Evolutionary conservation across 257 asterid genomes (phyloP), one percentile per base, ranked within the genome.

Genomic region (Solanum neorickii): DNA sequence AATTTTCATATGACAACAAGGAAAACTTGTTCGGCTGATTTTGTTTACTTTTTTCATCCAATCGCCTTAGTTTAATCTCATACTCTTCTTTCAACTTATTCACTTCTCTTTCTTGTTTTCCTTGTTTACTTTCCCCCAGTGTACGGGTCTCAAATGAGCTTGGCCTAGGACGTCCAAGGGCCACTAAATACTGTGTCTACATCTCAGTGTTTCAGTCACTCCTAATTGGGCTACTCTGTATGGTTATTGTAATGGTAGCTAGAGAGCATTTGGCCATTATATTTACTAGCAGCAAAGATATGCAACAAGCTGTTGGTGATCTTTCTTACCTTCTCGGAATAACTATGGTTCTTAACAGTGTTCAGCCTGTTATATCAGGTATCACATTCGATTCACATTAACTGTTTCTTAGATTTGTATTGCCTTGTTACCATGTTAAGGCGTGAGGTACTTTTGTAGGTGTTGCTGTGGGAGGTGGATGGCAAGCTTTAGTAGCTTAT

Each of bases 91-190:
- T 31, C 3, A 77, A 77, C n/a, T n/a, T 42, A 42, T 77, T 25
- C 59, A 25, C 62, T 42, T 77, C 83, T 77, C 16, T 77, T 77
- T 27, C 39, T 77, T 35, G 10, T 46, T 87, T 82, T 8, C 25
- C 46, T 72, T 72, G 78, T 2, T 33, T 33, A 72, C 18, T 4
- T 44, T 23, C 44, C 85, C 65, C 65, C 92, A 94, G 98, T 73
- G 97, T 95, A 27, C 95, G 98, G 52, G 96, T 94, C 27, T 94
- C 98, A 2, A 95, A 95, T 65, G 98, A 95, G 92, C 95, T 95
- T 9, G 98, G 98, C 3, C 87, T 89, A 47, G 91, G 95, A 15
- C 97, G 77, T 92, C 96, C 97, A 73, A 92, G 95, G 88, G 97
- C 95, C 65, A 93, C 97, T 78, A 93, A 93, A 70, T 94, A 94